phyloP scores from a whole-genome alignment of 2,329 filamentous ascomycete species.

The Botrytis pseudocinerea region DNA sequence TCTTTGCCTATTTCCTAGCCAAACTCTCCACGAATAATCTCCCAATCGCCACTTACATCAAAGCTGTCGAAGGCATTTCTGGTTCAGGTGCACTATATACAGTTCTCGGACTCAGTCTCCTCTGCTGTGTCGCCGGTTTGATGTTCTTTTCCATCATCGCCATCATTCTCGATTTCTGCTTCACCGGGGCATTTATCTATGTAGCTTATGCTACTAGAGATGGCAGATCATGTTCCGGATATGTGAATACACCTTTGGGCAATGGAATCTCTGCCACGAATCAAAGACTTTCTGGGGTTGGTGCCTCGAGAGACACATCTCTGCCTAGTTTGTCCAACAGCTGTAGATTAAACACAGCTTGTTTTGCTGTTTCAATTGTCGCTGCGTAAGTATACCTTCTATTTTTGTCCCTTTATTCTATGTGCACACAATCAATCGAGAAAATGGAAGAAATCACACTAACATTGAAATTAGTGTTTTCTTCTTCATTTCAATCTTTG shows the following conservation, averaged over 20 bases:
- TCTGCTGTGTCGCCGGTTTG: constrained; percentile 77
- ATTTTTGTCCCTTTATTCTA: neutral
- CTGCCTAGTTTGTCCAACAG: constrained; percentile 54
- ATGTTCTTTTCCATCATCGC: constrained; percentile 70
- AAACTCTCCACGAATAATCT: constrained; percentile 66
- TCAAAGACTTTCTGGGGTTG: constrained; percentile 48
- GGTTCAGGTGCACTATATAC: constrained; percentile 76
- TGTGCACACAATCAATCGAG: neutral
- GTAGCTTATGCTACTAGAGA: constrained; percentile 72
- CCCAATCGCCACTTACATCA: constrained; percentile 62
- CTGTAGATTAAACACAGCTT: constrained; percentile 75
- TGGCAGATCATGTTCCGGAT: constrained; percentile 67
- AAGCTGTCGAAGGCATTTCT: constrained; percentile 76
- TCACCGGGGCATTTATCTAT: constrained; percentile 77
- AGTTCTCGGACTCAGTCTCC: constrained; percentile 68
- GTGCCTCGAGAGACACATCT: constrained; percentile 46
- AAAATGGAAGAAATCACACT: constrained; percentile 15
- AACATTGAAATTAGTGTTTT: constrained; percentile 55
- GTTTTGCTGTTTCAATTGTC: constrained; percentile 75
- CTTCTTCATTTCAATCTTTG: constrained; percentile 70
- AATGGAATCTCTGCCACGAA: constrained; percentile 54
- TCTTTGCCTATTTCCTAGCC: constrained; percentile 84
- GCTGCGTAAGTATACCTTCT: constrained; percentile 58
- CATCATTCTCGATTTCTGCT: constrained; percentile 74
- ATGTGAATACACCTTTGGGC: constrained; percentile 69